These are phyloP conservation scores for Mucor circinelloides DNA, from an alignment of 371 early-diverging fungal species.

Conservation along the genomic window DNA sequence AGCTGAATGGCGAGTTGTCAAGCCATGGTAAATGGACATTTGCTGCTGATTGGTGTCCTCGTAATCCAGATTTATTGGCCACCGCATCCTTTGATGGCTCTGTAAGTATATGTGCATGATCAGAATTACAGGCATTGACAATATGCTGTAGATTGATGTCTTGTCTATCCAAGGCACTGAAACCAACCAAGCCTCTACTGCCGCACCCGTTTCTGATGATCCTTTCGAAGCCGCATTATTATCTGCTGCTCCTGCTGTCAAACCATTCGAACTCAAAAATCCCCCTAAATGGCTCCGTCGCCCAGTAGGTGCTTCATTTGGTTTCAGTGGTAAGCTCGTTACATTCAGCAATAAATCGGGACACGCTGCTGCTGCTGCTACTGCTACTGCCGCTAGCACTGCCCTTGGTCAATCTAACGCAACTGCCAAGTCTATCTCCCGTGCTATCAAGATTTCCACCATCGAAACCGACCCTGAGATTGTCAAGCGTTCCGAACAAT, in stretches of 20 bases:
- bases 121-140: background rate
- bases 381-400: background rate
- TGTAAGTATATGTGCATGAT: constrained; percentile 35
- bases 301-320: constrained; percentile 89
- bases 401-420: background rate
- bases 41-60: constrained; percentile 91
- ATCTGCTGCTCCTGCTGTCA: constrained; percentile 26
- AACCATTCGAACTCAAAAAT: constrained; percentile 62
- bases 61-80: constrained; percentile 89
- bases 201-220: background rate
- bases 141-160: background rate
- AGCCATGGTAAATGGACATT: constrained; percentile 87
- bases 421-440: background rate
- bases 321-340: constrained; percentile 91
- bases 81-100: constrained; percentile 90
- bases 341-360: constrained; percentile 47
- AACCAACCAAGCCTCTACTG: background rate
- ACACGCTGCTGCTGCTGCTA: background rate
- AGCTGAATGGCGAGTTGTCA: constrained; percentile 79
- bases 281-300: constrained; percentile 97
- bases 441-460: constrained; percentile 41
- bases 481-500: constrained; percentile 62
- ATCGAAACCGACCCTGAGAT: constrained; percentile 71
- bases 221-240: background rate
- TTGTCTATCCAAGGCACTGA: background rate